These are phyloP conservation scores for Capsella rubella DNA, from an alignment of 441 rosid genomes.

Conservation along the genomic window DNA sequence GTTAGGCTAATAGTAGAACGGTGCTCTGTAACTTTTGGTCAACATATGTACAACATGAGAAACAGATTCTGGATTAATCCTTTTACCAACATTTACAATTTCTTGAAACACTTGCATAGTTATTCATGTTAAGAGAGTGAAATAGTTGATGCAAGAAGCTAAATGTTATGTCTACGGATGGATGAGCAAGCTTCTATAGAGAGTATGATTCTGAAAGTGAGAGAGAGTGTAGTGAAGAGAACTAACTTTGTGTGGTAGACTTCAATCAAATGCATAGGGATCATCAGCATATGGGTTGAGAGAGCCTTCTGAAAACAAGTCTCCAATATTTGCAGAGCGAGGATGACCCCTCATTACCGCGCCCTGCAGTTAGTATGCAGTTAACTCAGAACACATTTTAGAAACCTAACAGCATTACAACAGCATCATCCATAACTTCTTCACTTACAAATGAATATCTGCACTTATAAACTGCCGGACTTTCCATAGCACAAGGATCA, in stretches of 20 bases:
- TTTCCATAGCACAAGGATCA: conserved; percentile 11
- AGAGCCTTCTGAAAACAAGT: conserved; percentile 91
- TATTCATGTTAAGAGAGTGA: neutral
- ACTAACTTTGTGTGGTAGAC: neutral
- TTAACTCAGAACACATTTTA: neutral
- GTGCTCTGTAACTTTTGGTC: too few species aligned
- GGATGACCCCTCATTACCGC: conserved; percentile 12
- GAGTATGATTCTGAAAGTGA: conserved; percentile 5
- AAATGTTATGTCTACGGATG: neutral
- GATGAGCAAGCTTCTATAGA: neutral
- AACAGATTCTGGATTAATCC: neutral
- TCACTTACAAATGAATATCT: neutral
- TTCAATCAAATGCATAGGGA: conserved; percentile 25
- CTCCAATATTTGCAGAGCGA: conserved; percentile 79
- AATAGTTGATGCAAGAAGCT: conserved; percentile 8
- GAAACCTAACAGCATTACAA: neutral
- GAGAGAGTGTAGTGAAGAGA: neutral
- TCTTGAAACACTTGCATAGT: conserved; percentile 4
- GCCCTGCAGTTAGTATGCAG: neutral
- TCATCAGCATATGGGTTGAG: conserved; percentile 50
- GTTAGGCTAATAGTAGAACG: neutral
- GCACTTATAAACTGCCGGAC: neutral
- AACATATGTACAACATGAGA: too few species aligned
- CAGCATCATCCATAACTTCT: conserved; percentile 11
- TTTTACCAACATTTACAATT: neutral